Base-by-base conservation (phyloP, 352 stramenopile species). In the Phytophthora meadii region DNA sequence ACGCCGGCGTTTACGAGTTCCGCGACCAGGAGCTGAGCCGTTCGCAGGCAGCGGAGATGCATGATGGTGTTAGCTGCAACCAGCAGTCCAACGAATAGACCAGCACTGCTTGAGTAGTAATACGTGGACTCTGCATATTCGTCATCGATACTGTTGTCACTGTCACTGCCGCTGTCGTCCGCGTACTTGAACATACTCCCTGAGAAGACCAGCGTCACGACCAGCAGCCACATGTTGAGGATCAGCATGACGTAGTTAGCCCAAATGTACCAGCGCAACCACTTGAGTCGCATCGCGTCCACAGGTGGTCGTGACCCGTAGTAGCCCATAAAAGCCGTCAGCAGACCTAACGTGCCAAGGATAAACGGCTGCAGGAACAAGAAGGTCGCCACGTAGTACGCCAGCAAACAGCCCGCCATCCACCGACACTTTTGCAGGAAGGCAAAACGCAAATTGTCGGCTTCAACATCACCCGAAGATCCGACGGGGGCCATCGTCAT, bases 281-380 rank as follows among this genome's bases (percentile, higher is more conserved):
- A 93, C 68, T 93, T 90, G 44, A 89, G 57, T 15, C 82, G 81
- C 58, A 73, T 65, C 22, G 72, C 34, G 51, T 87, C 82, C 44
- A 93, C 77, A n/a, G 84, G 84, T 19, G 79, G 46, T 0, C 84
- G 79, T 15, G 81, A 72, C 32, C 82, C 80, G 48, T 84, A 79
- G 71, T 84, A 89, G 12, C 84, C 84, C 12, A 90, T 65, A 49
- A 93, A 87, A 28, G 69, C 81, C 45, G 84, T 91, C 46, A 87
- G 30, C 28, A 92, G 54, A 53, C 84, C 84, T 27, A 86, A 17
- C 27, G 72, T 70, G 22, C 81, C 81, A n/a, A 92, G 49, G 37
- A 90, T 59, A 52, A 92, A 89, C 27, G 84, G 84, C 64, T 93
- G 84, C 44, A 90, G 40, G 60, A 93, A 92, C 67, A 93, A 68